These are phyloP conservation scores for Fusarium sterilihyphosum DNA, from an alignment of 2,329 filamentous ascomycete species.

Conservation along the genomic window DNA sequence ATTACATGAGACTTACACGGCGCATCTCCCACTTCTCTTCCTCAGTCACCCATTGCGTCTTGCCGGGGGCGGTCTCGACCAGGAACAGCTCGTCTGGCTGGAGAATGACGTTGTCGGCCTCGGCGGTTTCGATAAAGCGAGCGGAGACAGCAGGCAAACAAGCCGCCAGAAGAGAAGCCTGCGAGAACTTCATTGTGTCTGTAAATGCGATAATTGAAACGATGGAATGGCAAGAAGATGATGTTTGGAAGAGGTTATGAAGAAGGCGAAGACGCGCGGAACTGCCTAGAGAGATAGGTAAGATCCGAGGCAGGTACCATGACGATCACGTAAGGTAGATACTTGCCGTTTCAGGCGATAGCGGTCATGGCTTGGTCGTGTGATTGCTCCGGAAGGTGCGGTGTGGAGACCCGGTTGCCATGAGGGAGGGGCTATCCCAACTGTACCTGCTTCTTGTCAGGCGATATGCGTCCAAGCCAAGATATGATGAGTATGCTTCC, in stretches of 20 bases:
- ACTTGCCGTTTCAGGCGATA: constrained; percentile 33
- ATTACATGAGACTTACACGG: constrained; percentile 65
- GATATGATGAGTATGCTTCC: background rate
- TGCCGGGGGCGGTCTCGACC: constrained; percentile 85
- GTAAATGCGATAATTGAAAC: background rate
- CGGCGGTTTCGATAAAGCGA: constrained; percentile 65
- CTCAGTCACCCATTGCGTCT: constrained; percentile 89
- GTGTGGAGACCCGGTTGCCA: constrained; percentile 37
- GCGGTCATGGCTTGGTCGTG: constrained; percentile 31
- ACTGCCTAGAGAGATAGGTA: constrained; percentile 17
- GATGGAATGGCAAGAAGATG: background rate
- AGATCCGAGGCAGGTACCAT: constrained; percentile 31
- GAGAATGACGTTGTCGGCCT: constrained; percentile 62
- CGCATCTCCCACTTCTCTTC: constrained; percentile 94
- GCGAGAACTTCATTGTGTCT: constrained; percentile 61
- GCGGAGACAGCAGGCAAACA: constrained; percentile 65
- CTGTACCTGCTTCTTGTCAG: constrained; percentile 9
- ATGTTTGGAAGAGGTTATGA: constrained; percentile 21
- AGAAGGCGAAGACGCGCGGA: constrained; percentile 23
- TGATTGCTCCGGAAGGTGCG: constrained; percentile 26
- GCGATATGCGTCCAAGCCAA: background rate
- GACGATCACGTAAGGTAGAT: constrained; percentile 37
- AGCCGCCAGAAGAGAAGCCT: constrained; percentile 63
- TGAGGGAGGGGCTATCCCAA: background rate
- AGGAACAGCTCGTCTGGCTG: constrained; percentile 63